phyloP scores from a whole-genome alignment of 495 filamentous ascomycete genomes.

The Hypoxylon fragiforme region DNA sequence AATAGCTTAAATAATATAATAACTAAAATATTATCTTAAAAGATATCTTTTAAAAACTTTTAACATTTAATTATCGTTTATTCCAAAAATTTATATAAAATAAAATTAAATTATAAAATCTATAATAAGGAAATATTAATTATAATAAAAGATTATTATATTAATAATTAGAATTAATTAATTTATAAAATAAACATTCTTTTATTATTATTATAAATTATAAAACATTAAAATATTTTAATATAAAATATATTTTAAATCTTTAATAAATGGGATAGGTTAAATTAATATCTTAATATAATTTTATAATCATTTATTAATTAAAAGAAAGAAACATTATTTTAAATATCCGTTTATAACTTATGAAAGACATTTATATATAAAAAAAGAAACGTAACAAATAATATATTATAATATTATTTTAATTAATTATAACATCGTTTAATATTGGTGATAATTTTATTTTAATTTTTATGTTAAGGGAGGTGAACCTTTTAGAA shows the following conservation, averaged over 20 bases:
- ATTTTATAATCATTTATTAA: background rate
- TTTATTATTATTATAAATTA: background rate
- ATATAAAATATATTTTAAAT: background rate
- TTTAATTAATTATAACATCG: too few relatives aligned
- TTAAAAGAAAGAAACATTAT: background rate
- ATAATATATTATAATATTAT: background rate
- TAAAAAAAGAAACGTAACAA: background rate
- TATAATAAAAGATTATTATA: background rate
- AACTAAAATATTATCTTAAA: background rate
- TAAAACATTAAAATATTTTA: background rate
- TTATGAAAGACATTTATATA: background rate
- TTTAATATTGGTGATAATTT: too few relatives aligned
- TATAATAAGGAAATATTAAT: background rate
- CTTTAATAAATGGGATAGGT: background rate
- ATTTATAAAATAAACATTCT: background rate
- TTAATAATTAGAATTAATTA: background rate
- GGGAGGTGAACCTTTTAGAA: background rate
- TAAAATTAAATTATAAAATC: background rate
- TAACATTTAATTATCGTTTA: background rate
- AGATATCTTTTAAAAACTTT: background rate
- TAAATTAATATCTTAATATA: background rate
- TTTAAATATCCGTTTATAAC: background rate
- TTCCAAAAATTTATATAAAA: background rate
- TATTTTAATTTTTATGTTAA: background rate
- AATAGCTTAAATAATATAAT: background rate